Percentiles rank a stretch among this genome's conserved stretches.
These are phyloP conservation scores for Glebionis coronaria DNA, from an alignment of 129 eudicot species.

Conservation along the genomic window DNA sequence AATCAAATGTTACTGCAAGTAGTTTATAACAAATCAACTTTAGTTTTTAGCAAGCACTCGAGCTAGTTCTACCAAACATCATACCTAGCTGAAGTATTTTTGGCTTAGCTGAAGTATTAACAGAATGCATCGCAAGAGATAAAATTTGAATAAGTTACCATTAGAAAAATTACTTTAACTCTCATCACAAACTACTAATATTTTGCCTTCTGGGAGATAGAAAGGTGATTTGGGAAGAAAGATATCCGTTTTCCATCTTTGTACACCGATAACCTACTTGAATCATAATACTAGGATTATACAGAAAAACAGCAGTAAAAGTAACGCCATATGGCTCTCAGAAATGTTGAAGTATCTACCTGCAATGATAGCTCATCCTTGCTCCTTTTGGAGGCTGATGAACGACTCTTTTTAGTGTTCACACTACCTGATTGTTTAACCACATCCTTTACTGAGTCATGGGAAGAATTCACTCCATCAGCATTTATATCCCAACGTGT, in stretches of 20 bases:
- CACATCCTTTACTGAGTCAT: conserved; percentile 31
- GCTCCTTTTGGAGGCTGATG: conserved; percentile 32
- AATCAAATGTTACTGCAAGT: no score
- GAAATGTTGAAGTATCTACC: conserved; percentile 40
- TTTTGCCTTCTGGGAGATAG: not conserved
- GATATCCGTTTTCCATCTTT: not conserved
- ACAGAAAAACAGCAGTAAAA: conserved; percentile 18
- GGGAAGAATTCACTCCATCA: conserved; percentile 27
- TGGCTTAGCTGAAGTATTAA: no score
- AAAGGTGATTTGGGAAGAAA: not conserved
- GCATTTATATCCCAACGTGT: conserved; percentile 41
- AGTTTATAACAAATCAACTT: no score
- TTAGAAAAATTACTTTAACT: no score
- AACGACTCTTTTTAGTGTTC: conserved; percentile 30
- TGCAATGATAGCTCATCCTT: conserved; percentile 60
- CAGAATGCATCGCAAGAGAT: no score
- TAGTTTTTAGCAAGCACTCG: no score
- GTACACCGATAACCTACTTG: conserved; percentile 14
- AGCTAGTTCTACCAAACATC: no score
- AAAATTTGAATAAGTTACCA: no score
- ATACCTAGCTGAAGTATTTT: no score
- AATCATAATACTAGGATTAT: conserved; percentile 4
- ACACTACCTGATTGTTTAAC: conserved; percentile 41
- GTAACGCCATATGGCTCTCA: conserved; percentile 10
- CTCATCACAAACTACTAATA: conserved; percentile 3